Conservation (phyloP, 2,329 filamentous ascomycete genomes). For the Fusarium duplospermum region DNA sequence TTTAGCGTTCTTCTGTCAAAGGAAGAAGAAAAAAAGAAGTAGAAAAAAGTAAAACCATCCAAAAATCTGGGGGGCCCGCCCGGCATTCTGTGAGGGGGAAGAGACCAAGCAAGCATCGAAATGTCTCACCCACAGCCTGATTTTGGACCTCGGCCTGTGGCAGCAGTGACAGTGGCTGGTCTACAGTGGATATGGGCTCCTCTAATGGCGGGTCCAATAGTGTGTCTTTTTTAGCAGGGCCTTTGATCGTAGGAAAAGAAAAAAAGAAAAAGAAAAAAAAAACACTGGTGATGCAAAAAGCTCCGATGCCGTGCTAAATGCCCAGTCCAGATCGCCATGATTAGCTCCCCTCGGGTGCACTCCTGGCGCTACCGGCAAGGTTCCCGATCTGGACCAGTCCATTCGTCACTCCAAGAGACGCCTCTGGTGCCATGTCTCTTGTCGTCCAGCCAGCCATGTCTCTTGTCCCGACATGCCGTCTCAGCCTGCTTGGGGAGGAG, state of each 20-base stretch:
- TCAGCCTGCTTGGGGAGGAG: conserved; percentile 2
- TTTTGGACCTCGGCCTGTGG: too few species aligned
- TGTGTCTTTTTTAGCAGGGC: neutral
- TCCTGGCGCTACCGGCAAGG: conserved; percentile 3
- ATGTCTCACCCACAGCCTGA: neutral
- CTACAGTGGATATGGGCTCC: neutral
- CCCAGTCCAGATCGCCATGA: conserved; percentile 6
- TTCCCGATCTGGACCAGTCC: conserved; percentile 30
- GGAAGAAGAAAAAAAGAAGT: neutral
- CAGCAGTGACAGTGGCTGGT: neutral
- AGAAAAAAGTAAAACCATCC: neutral
- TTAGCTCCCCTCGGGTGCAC: neutral
- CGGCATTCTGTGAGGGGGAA: neutral
- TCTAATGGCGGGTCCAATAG: neutral
- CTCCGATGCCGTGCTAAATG: conserved; percentile 1
- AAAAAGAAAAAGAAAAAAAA: too few species aligned
- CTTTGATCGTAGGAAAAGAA: neutral
- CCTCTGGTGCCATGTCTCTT: conserved; percentile 17
- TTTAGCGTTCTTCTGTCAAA: neutral
- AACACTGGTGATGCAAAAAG: neutral
- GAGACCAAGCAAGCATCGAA: neutral
- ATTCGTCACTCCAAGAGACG: conserved; percentile 18
- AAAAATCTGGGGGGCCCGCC: neutral
- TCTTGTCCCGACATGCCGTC: neutral
- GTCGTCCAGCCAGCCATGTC: conserved; percentile 11